These are phyloP conservation scores for Hirsutella thompsonii DNA, from an alignment of 2,329 filamentous ascomycete species.

Conservation along the genomic window DNA sequence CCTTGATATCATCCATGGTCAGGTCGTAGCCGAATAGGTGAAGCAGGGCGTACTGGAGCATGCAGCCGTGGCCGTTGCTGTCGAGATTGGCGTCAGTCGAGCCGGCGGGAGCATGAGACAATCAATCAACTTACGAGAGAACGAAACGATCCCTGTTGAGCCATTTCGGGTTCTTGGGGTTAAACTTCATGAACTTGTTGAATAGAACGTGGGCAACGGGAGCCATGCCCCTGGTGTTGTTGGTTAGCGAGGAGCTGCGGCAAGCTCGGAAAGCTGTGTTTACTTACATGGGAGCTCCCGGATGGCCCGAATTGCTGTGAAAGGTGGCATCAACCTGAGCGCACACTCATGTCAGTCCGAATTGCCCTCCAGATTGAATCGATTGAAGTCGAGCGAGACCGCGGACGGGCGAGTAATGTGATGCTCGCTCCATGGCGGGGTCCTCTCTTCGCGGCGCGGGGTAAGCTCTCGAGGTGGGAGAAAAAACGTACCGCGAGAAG, in stretches of 20 bases:
- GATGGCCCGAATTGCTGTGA: constrained; percentile 94
- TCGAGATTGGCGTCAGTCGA: constrained; percentile 4
- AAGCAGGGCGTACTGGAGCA: constrained; percentile 97
- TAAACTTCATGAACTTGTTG: constrained; percentile 99
- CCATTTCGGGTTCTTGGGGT: constrained; percentile 98
- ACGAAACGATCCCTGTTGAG: constrained; percentile 97
- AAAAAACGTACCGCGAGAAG: constrained; percentile 70
- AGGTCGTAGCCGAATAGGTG: constrained; percentile 90
- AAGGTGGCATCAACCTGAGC: constrained; percentile 89
- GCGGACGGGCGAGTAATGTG: too few species aligned
- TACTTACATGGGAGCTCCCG: constrained; percentile 86
- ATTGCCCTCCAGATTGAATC: too few species aligned
- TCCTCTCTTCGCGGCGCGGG: constrained; percentile 8
- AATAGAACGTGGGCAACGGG: constrained; percentile 93
- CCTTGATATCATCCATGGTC: constrained; percentile 83
- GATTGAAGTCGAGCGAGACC: too few species aligned
- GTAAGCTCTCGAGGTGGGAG: neutral
- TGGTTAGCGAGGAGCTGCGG: constrained; percentile 17
- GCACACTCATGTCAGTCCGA: neutral
- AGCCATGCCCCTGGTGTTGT: constrained; percentile 56
- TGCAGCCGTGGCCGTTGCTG: constrained; percentile 97
- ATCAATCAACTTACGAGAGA: constrained; percentile 66
- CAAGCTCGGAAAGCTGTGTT: neutral
- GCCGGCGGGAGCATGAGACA: constrained; percentile 3
- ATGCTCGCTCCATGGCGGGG: constrained; percentile 18